These are phyloP conservation scores for Leptodermis oblonga DNA, from an alignment of 257 asterid genomes.

Conservation along the genomic window DNA sequence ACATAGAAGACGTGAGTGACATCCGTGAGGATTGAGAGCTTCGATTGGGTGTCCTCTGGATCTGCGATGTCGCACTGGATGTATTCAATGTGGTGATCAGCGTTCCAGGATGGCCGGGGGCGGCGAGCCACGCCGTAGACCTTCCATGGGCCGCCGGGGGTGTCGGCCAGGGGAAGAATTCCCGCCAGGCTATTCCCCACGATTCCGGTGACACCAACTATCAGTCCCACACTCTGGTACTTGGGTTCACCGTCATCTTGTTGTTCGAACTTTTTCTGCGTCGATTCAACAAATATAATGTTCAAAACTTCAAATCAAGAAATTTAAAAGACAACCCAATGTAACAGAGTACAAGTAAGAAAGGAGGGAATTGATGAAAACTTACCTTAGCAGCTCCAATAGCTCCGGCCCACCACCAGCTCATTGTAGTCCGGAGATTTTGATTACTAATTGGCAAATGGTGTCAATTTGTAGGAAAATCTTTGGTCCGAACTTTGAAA, in stretches of 20 bases:
- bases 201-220: constrained; percentile 87
- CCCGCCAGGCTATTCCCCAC: constrained; percentile 92
- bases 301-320: no score
- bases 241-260: constrained; percentile 55
- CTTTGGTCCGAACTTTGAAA: no score
- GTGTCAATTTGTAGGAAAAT: no score
- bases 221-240: constrained; percentile 79
- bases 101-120: constrained; percentile 76
- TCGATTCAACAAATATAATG: not conserved
- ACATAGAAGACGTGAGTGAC: constrained; percentile 74
- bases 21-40: constrained; percentile 60
- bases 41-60: constrained; percentile 39
- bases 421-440: constrained; percentile 33
- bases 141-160: constrained; percentile 98
- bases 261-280: constrained; percentile 62
- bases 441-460: no score
- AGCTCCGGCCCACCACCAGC: constrained; percentile 99
- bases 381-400: constrained; percentile 78
- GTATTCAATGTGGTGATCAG: constrained; percentile 68
- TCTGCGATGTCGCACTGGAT: constrained; percentile 69
- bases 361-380: not conserved
- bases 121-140: constrained; percentile 94
- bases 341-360: not conserved
- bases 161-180: constrained; percentile 91
- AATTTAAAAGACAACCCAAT: not conserved